phyloP scores from a whole-genome alignment of 495 filamentous ascomycete species.

The Talaromyces borbonicus region DNA sequence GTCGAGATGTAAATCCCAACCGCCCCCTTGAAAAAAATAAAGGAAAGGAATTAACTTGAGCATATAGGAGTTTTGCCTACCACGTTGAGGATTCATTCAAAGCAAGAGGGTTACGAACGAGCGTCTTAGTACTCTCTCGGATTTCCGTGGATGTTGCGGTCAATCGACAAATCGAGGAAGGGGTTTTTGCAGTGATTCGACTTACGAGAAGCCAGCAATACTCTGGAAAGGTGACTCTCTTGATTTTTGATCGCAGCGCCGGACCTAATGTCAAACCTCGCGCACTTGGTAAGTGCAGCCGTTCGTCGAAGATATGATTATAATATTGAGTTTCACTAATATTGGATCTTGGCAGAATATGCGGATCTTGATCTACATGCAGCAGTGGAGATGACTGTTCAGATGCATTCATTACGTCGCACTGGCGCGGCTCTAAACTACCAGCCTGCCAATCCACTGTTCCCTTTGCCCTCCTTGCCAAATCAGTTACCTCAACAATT shows the following conservation, averaged over 20 bases:
- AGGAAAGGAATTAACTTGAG: conserved; percentile 2
- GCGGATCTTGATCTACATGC: conserved; percentile 64
- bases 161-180: conserved; percentile 76
- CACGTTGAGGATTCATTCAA: conserved; percentile 73
- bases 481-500: conserved; percentile 22
- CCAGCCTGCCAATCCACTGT: conserved; percentile 33
- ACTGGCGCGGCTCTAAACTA: conserved; percentile 30
- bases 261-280: conserved; percentile 61
- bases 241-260: conserved; percentile 72
- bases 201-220: conserved; percentile 58
- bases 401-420: conserved; percentile 56
- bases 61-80: conserved; percentile 58
- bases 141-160: conserved; percentile 68
- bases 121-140: conserved; percentile 68
- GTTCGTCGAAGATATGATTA: conserved; percentile 1
- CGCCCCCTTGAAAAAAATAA: neutral
- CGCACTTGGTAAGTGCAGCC: conserved; percentile 52
- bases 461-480: conserved; percentile 28
- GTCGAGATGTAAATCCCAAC: conserved; percentile 50
- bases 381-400: conserved; percentile 68
- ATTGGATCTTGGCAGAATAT: conserved; percentile 47
- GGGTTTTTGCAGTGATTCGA: conserved; percentile 75
- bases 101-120: conserved; percentile 57
- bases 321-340: conserved; percentile 12
- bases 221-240: conserved; percentile 62